A percentile compares a stretch with the other conserved stretches of the same genome.
Conservation (phyloP, 2,329 filamentous ascomycete species). For the Bretziella fagacearum region DNA sequence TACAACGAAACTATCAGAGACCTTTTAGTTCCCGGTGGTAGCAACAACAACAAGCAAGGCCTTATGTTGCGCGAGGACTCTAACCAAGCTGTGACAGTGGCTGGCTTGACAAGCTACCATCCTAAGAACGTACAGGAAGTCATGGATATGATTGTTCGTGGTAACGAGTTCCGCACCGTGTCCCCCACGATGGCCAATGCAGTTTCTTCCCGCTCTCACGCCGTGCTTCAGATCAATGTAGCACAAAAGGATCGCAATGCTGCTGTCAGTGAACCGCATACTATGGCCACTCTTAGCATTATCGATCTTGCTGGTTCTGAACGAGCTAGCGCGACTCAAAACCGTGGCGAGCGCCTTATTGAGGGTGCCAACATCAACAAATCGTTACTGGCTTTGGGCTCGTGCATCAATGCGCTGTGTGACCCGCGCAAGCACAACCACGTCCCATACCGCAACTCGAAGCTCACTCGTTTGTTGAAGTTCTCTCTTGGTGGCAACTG, state of each 20-base stretch:
- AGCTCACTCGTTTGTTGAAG: conserved; percentile 84
- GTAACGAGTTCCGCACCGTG: conserved; percentile 87
- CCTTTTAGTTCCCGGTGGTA: conserved; percentile 63
- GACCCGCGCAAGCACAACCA: conserved; percentile 83
- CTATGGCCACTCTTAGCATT: conserved; percentile 95
- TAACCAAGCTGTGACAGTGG: conserved; percentile 80
- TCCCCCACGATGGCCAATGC: conserved; percentile 95
- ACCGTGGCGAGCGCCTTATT: conserved; percentile 73
- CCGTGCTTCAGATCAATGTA: conserved; percentile 92
- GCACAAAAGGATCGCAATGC: conserved; percentile 90
- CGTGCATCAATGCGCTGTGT: conserved; percentile 96
- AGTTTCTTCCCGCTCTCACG: conserved; percentile 91
- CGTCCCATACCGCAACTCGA: conserved; percentile 94
- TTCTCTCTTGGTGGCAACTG: conserved; percentile 96
- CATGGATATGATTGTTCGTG: conserved; percentile 97
- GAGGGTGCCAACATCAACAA: conserved; percentile 99
- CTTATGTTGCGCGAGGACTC: conserved; percentile 89
- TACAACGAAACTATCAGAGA: conserved; percentile 99
- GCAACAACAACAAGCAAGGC: conserved; percentile 48
- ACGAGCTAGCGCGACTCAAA: conserved; percentile 90
- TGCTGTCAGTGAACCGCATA: conserved; percentile 81
- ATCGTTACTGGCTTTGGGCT: conserved; percentile 79
- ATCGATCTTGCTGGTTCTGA: conserved; percentile 96
- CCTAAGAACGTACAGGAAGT: conserved; percentile 87
- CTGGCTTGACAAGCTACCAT: conserved; percentile 78